Evolutionary conservation across 495 filamentous ascomycete genomes (phyloP).

Genomic region (Thozetella sp.): DNA sequence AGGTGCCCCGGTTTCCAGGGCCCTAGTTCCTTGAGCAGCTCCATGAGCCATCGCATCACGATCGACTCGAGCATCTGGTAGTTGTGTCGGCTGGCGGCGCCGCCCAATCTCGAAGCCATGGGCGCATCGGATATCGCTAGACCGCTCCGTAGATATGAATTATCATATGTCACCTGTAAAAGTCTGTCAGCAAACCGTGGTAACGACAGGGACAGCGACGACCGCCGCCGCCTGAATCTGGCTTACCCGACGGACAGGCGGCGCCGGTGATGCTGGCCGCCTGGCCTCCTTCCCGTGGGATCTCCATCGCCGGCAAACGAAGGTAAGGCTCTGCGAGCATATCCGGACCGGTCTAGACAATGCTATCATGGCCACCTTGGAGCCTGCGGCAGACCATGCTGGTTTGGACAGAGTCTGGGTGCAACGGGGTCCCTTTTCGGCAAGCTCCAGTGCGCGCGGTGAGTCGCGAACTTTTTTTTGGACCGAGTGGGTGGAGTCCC

Average conservation of each 20-base stretch:
- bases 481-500: background rate
- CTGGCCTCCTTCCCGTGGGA: background rate
- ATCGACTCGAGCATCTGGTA: conserved; percentile 29
- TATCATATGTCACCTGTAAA: background rate
- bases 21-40: conserved; percentile 13
- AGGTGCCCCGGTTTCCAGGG: conserved; percentile 8
- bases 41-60: conserved; percentile 14
- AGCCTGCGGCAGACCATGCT: conserved; percentile 18
- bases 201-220: too few species aligned
- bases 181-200: background rate
- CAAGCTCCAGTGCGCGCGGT: background rate
- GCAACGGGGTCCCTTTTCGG: background rate
- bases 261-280: background rate
- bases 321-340: conserved; percentile 10
- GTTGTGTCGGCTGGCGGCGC: conserved; percentile 10
- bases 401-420: conserved; percentile 1
- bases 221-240: too few species aligned
- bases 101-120: background rate
- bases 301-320: background rate
- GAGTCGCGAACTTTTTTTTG: conserved; percentile 3
- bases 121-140: background rate
- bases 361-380: conserved; percentile 26
- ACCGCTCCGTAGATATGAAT: background rate
- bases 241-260: too few species aligned
- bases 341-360: conserved; percentile 18